These are phyloP conservation scores for Acacia confusa DNA, from an alignment of 306 rosid species.

Conservation along the genomic window DNA sequence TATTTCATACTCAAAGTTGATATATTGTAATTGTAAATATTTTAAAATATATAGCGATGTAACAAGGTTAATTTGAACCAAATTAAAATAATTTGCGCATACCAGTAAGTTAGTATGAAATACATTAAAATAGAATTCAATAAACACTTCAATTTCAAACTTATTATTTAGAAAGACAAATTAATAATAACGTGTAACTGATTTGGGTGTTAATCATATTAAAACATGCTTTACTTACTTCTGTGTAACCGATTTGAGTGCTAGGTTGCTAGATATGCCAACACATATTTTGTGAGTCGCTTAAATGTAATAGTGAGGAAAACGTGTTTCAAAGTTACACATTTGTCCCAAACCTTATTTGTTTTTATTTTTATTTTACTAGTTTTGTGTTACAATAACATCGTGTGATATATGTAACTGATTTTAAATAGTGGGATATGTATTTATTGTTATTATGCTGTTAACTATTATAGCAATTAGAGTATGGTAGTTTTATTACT, in stretches of 20 bases:
- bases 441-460: no score
- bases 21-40: background rate
- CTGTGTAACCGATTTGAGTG: background rate
- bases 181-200: background rate
- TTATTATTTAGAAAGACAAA: background rate
- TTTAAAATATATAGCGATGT: background rate
- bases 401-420: no score
- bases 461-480: background rate
- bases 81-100: background rate
- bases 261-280: background rate
- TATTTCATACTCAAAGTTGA: background rate
- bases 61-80: background rate
- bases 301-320: no score
- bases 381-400: no score
- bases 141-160: background rate
- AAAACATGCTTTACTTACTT: background rate
- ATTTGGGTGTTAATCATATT: background rate
- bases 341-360: background rate
- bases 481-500: no score
- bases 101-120: background rate
- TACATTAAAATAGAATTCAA: background rate
- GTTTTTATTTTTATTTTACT: background rate
- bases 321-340: background rate
- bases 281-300: no score
- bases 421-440: no score